Base-by-base conservation (phyloP, 1,139 yeast species). In the Yamadazyma oceani region DNA sequence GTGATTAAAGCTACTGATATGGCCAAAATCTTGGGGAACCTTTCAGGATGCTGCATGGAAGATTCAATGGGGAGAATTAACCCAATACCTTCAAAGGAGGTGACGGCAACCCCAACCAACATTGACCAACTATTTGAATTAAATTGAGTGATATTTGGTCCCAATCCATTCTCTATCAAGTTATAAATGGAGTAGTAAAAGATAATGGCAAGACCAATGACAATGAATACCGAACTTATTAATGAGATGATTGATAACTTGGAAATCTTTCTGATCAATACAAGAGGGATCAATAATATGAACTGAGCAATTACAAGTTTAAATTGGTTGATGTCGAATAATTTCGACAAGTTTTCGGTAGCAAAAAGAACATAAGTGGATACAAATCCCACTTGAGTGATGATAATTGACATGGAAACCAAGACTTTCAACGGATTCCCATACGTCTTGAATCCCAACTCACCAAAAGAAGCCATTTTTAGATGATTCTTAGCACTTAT, bases 31-130 rank as follows among this genome's bases (percentile, higher is more conserved):
- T 69, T 52, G 3, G 92, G 86, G 51, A 83, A 85, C 48, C 81
- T 72, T 48, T 82, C 82, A 2, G 92, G 94, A 37, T 79, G 62
- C 33, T 69, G 74, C 92, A 85, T 85, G 3, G 90, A 78, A 38
- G 84, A 78, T 53, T 85, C 88, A 23, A 85, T 83, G 1, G 92
- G 94, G 28, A 85, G 74, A 35, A 85, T 82, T 31, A 85, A 64
- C 0, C 94, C 92, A 44, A 85, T 82, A 1, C 94, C 94, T 62
- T 85, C 94, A 53, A 82, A 85, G 1, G 92, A 82, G 42, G 86
- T 84, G 15, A 85, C 87, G 0, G 90, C 90, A 2, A 85, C 87
- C 3, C 94, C 94, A 41, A 85, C 77, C 46, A 84, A 80, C 66
- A 85, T 66, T 2, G 90, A 76, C 84, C 89, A 85, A 40, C 74